A percentile compares a stretch with the other conserved stretches of the same genome.
phyloP scores from a whole-genome alignment of 2,329 filamentous ascomycete species.

The Fonsecaea monophora region DNA sequence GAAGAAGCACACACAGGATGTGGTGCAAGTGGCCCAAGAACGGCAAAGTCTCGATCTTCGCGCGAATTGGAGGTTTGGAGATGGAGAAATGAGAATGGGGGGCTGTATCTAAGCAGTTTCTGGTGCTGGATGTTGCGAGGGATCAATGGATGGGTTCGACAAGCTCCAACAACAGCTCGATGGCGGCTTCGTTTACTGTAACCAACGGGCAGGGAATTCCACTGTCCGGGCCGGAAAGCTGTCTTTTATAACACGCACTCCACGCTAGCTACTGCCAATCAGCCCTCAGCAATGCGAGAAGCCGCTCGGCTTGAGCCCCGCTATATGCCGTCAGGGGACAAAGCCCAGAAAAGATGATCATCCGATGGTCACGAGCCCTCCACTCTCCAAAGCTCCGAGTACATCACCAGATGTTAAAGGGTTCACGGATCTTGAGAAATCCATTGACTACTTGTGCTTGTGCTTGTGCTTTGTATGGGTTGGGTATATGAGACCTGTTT shows the following conservation, averaged over 20 bases:
- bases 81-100: not conserved
- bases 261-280: constrained; percentile 16
- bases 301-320: not conserved
- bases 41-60: not conserved
- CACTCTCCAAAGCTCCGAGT: not conserved
- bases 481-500: constrained; percentile 5
- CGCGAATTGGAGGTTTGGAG: not conserved
- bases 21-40: not conserved
- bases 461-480: too few relatives aligned
- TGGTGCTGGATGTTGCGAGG: constrained; percentile 9
- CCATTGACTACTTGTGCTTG: not conserved
- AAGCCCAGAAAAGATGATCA: not conserved
- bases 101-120: constrained; percentile 6
- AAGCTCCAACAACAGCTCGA: constrained; percentile 13
- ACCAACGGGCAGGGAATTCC: constrained; percentile 14
- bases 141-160: constrained; percentile 17
- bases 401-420: constrained; percentile 16
- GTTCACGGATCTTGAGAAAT: not conserved
- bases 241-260: constrained; percentile 15
- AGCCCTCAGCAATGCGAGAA: constrained; percentile 7
- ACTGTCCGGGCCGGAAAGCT: constrained; percentile 11
- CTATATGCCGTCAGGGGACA: constrained; percentile 13
- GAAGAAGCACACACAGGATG: constrained; percentile 3
- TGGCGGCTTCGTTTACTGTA: constrained; percentile 13
- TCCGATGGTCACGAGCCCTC: constrained; percentile 18